Base-by-base conservation (phyloP, 345 rosid species). In the Gossypium turneri region DNA sequence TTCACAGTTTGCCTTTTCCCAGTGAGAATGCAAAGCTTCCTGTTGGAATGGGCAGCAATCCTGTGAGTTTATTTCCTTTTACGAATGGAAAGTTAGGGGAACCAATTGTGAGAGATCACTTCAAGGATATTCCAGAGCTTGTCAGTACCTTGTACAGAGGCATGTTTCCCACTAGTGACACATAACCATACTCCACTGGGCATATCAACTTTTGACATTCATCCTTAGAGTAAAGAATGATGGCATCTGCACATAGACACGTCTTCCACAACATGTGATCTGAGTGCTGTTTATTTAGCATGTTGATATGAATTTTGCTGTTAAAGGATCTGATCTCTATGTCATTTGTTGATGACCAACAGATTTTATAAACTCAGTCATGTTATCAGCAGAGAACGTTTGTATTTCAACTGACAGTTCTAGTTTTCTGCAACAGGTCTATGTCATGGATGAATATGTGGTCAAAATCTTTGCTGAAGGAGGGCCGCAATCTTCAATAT, bases 1-100 rank as follows among this genome's bases (percentile, higher is more conserved):
- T 88, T 85, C 90, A 92, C 78, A 80, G 82, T 55, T 82, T 94
- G 80, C 91, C 97, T 77, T 61, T 73, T 57, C 87, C 87, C 58
- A 83, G 80, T 1, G 90, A 84, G 47, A 90, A 90, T 78, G 89
- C 90, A 81, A 92, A 85, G 90, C 94, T 92, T 78, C 97, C 98
- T 45, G 89, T 90, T 75, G 97, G 98, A 79, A 92, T 85, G 5
- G 98, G 98, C 74, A 94, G 98, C 86, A 94, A 94, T 83, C 98
- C 98, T 55, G 97, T 94, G 77, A 86, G 97, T 81, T 34, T 13
- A 19, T 58, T 17, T 20, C 43, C 59, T 11, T 48, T 67, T 47
- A 72, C 57, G 45, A 38, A 17, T 63, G 50, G 74, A 64, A 63
- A 72, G 24, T 15, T 66, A 51, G 41, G 22, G n/a, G 60, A 44